phyloP scores from a whole-genome alignment of 78 protist species.

The Creolimax fragrantissima region DNA sequence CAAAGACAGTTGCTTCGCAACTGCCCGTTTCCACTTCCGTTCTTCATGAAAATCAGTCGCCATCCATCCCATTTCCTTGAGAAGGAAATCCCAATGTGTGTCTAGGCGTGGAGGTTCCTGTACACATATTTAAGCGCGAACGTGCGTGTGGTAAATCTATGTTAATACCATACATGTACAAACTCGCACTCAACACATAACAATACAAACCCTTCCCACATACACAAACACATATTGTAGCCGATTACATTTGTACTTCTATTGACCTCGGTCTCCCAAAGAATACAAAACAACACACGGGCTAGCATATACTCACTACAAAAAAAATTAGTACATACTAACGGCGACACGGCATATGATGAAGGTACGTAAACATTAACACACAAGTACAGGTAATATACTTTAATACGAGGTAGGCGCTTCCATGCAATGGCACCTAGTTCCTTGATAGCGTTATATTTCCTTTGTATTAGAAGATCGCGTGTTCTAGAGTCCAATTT shows the following conservation, averaged over 20 bases:
- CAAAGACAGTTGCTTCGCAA: background rate
- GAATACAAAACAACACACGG: too few relatives aligned
- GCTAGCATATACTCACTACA: too few relatives aligned
- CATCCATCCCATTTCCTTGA: background rate
- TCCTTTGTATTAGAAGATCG: too few relatives aligned
- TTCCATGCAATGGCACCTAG: background rate
- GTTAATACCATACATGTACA: background rate
- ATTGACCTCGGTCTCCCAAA: too few relatives aligned
- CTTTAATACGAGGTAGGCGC: background rate
- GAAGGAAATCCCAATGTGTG: slow-evolving; percentile 11
- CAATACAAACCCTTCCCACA: background rate
- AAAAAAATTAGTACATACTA: too few relatives aligned
- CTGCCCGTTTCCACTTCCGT: slow-evolving; percentile 18
- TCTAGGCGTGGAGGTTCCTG: slow-evolving; percentile 1
- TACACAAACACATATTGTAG: background rate
- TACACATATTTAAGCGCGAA: background rate
- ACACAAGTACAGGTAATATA: background rate
- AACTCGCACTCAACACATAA: background rate
- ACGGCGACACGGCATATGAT: too few relatives aligned
- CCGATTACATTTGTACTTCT: background rate
- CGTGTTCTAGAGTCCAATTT: too few relatives aligned
- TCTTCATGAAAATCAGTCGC: background rate
- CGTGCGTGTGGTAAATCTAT: background rate
- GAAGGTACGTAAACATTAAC: background rate
- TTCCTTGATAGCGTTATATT: background rate